Percentiles rank a stretch among this genome's conserved stretches.
Conservation (phyloP, 2,329 filamentous ascomycete genomes). For the Colletotrichum graminicola region DNA sequence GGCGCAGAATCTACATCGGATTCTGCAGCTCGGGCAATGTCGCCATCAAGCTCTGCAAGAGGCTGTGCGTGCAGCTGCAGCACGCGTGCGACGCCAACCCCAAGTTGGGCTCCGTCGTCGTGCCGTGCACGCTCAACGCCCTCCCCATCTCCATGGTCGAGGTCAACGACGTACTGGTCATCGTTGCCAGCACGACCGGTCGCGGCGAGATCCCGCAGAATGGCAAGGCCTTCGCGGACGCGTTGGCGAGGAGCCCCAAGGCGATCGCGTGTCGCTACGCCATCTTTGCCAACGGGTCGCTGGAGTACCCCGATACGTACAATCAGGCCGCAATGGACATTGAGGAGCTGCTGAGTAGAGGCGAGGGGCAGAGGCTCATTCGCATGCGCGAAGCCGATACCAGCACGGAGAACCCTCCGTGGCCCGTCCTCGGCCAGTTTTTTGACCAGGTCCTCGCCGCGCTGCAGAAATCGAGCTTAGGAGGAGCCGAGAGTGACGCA, state of each 20-base stretch:
- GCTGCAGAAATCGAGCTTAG: slow-evolving; percentile 27
- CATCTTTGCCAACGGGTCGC: slow-evolving; percentile 37
- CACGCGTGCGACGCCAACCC: slow-evolving; percentile 37
- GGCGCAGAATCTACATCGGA: slow-evolving; percentile 37
- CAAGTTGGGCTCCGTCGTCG: slow-evolving; percentile 33
- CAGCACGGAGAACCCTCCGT: slow-evolving; percentile 30
- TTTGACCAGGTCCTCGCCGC: slow-evolving; percentile 32
- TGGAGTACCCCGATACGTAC: slow-evolving; percentile 38
- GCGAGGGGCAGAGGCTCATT: slow-evolving; percentile 31
- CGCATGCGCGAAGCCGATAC: slow-evolving; percentile 40
- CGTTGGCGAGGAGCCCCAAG: slow-evolving; percentile 26
- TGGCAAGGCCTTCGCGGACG: slow-evolving; percentile 37
- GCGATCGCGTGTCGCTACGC: slow-evolving; percentile 30
- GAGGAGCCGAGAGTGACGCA: background rate
- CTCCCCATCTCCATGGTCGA: slow-evolving; percentile 34
- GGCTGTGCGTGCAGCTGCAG: slow-evolving; percentile 41
- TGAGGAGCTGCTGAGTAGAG: slow-evolving; percentile 33
- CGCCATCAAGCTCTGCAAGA: slow-evolving; percentile 40
- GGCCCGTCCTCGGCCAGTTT: slow-evolving; percentile 36
- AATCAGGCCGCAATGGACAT: slow-evolving; percentile 39
- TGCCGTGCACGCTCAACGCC: slow-evolving; percentile 39
- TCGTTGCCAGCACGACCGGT: slow-evolving; percentile 37
- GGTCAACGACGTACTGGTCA: slow-evolving; percentile 27
- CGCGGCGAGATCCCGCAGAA: slow-evolving; percentile 37
- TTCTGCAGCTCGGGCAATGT: slow-evolving; percentile 41